Conservation (phyloP, 345 rosid genomes). For the Pugionium cornutum region DNA sequence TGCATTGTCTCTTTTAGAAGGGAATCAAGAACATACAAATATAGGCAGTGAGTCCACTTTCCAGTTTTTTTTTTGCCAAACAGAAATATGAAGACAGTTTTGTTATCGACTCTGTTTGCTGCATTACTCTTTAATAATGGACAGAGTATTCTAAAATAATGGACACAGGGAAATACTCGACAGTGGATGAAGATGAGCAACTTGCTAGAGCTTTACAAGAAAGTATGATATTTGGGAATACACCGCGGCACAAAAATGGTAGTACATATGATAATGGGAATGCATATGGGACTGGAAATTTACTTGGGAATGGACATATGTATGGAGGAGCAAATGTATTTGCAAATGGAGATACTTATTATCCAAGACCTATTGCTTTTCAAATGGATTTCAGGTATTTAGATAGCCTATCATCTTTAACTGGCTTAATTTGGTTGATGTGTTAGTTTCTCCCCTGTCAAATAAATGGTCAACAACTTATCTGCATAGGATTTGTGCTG, state of each 20-base stretch:
- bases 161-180: constrained; percentile 53
- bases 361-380: constrained; percentile 53
- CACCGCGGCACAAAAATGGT: constrained; percentile 46
- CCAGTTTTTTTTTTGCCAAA: neutral
- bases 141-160: neutral
- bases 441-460: constrained; percentile 4
- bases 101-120: neutral
- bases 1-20: constrained; percentile 78
- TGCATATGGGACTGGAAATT: constrained; percentile 38
- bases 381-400: constrained; percentile 76
- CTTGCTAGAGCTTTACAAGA: constrained; percentile 93
- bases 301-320: constrained; percentile 45
- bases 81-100: neutral
- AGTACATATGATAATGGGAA: constrained; percentile 39
- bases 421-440: neutral
- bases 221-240: constrained; percentile 66
- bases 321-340: constrained; percentile 41
- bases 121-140: neutral
- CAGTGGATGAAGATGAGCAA: constrained; percentile 82
- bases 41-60: constrained; percentile 51
- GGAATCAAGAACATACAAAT: constrained; percentile 46
- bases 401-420: constrained; percentile 2
- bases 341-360: constrained; percentile 51
- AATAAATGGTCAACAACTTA: constrained; percentile 17
- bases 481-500: constrained; percentile 80